Base-by-base conservation (phyloP, 2,329 filamentous ascomycete genomes). In the Monosporascus ibericus region DNA sequence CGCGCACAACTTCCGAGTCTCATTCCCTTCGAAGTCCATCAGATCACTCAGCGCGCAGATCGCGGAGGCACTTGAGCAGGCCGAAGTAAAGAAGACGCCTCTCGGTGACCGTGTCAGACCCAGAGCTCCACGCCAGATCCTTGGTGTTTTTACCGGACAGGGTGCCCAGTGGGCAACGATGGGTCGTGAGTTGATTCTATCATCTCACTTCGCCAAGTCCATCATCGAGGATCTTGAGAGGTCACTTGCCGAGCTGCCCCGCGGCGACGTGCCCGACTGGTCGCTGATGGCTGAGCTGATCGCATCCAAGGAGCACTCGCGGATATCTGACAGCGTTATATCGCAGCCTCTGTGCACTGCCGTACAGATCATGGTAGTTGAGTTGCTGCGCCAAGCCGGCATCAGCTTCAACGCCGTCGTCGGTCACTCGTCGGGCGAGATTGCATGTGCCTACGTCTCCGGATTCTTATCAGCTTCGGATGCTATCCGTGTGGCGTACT, bases 351-450 rank as follows among this genome's bases (percentile, higher is more conserved):
- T 71, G 0, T 74, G 68, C 51, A 74, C 72, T 2, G 71, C 69
- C 0, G 30, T 75, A 0, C 73, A 75, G 52, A 59, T 76, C 2
- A 59, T 62, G 6, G 55, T 73, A 0, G 64, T 74, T 0, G 65
- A 72, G 11, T 47, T 72, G 2, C 58, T 75, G 5, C 42, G 24
- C 5, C 36, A 38, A 0, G 58, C 57, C 0, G 60, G 60, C 3
- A 40, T 70, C 9, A 15, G 46, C 3, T 61, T 68, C 3, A 27
- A 39, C 3, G 57, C 55, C 3, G 65, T 70, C 2, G 53, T 65
- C 7, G 55, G 68, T 2, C 62, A 71, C 44, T 60, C 62, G 20
- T 56, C 61, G 1, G 65, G 65, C n/a, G 62, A 63, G 36, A 62
- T 63, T 55, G 65, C 58, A 25, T 62, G 50, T 1, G 60, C 62